These are phyloP conservation scores for Acephala macrosclerotiorum DNA, from an alignment of 2,329 filamentous ascomycete species.

Conservation along the genomic window DNA sequence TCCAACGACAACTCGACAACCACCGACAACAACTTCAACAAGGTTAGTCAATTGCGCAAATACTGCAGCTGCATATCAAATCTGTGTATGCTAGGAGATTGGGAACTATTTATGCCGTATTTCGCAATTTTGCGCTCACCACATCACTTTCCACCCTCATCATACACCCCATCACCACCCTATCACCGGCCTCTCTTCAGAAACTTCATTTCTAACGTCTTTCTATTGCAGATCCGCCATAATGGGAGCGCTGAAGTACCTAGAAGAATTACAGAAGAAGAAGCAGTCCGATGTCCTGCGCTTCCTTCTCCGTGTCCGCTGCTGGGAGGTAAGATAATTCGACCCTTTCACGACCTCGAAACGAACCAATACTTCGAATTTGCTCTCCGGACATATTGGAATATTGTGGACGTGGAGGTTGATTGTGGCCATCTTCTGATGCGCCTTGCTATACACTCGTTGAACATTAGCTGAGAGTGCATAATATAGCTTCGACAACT, in stretches of 20 bases:
- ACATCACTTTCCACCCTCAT: not conserved
- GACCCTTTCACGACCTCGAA: slow-evolving; percentile 44
- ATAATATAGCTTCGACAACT: slow-evolving; percentile 99
- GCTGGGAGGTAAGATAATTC: slow-evolving; percentile 91
- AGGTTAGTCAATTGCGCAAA: slow-evolving; percentile 18
- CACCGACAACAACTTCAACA: slow-evolving; percentile 21
- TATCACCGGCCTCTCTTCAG: not conserved
- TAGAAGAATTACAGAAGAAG: slow-evolving; percentile 99
- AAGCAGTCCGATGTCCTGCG: slow-evolving; percentile 99
- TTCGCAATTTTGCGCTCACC: not conserved
- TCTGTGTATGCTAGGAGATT: not conserved
- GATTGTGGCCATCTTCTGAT: slow-evolving; percentile 43
- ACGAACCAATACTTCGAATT: slow-evolving; percentile 43
- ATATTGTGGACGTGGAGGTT: slow-evolving; percentile 40
- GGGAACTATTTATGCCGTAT: not conserved
- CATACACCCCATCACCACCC: slow-evolving; percentile 4
- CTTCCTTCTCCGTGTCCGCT: slow-evolving; percentile 99
- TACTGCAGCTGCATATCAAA: not conserved
- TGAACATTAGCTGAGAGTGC: slow-evolving; percentile 99
- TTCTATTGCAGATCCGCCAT: slow-evolving; percentile 12
- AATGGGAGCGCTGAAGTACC: slow-evolving; percentile 98
- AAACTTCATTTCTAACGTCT: not conserved
- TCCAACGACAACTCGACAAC: slow-evolving; percentile 28
- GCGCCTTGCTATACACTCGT: slow-evolving; percentile 92
- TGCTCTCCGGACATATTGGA: slow-evolving; percentile 40